These are phyloP conservation scores for Brassica rapa DNA, from an alignment of 345 rosid genomes.

Conservation along the genomic window DNA sequence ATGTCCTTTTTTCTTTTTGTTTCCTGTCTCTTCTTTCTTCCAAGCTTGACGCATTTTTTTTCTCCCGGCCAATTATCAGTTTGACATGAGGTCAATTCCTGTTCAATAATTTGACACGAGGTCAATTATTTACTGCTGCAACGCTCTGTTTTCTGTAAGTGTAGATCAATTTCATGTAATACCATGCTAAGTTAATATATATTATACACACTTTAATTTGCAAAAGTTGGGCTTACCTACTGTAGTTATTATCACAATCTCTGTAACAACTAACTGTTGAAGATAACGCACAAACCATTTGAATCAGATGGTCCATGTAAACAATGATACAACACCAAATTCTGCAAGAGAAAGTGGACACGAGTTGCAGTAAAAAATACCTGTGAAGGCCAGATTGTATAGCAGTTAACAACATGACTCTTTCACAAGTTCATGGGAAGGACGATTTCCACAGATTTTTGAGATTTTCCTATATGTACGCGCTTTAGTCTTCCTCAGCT, in stretches of 20 bases:
- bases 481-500: background rate
- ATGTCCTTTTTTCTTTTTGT: background rate
- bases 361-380: slow-evolving; percentile 7
- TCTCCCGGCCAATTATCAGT: background rate
- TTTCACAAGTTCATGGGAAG: background rate
- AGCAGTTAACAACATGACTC: background rate
- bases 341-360: slow-evolving; percentile 6
- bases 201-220: background rate
- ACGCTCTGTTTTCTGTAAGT: background rate
- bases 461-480: background rate
- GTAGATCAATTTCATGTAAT: background rate
- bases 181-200: background rate
- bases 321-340: background rate
- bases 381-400: background rate
- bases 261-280: background rate
- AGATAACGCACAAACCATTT: background rate
- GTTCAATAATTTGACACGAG: slow-evolving; percentile 1
- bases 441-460: background rate
- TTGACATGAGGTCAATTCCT: slow-evolving; percentile 1
- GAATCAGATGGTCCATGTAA: slow-evolving; percentile 3
- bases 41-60: background rate
- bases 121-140: background rate
- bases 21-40: background rate
- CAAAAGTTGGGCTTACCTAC: background rate
- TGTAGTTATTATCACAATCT: background rate